Evolutionary conservation across 306 rosid genomes (phyloP), one percentile per base, ranked within the genome.

Genomic region (Sphenostylis stenocarpa): DNA sequence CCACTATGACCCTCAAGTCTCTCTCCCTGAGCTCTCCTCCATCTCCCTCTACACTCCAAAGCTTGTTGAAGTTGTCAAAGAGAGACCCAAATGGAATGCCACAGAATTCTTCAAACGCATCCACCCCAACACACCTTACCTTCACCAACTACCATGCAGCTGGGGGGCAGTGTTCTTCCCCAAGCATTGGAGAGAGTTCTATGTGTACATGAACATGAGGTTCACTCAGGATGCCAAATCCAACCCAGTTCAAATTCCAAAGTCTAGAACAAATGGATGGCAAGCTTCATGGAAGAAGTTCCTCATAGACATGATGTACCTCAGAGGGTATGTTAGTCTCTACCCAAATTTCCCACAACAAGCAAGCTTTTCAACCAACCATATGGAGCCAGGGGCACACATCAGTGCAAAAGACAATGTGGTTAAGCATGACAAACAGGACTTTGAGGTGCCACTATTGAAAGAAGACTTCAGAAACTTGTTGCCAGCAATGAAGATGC

Each of bases 161-260:
- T 95, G 99, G 99, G 97, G 99, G 0, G 97, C 97, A 41, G 94
- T 95, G 47, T 95, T 95, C 86, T 92, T 95, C 90, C 99, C 99
- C 10, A 95, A 95, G 62, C 99, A 90, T 2, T 95, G 99, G 99
- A 88, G 97, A 76, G 99, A 95, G 33, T 95, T 95, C 87, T 95
- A 95, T 56, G 99, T 91, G 17, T 95, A 95, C 74, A 92, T 90
- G 97, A 90, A 92, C 87, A 84, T 88, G 90, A 87, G 99, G 76
- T 95, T 88, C 87, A 90, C 99, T 5, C 90, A 95, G 60, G 81
- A 95, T 38, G 91, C 97, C 0, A 95, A 95, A 75, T 56, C 67
- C 71, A 92, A 95, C 81, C 92, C 97, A 3, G 99, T 95, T 75
- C 99, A 95, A 64, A 95, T 95, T 68, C 99, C 99, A 0, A 92